Evolutionary conservation across 148 eudicot genomes (phyloP), one percentile per base, ranked within the genome.

Genomic region (Dysphania ambrosioides): DNA sequence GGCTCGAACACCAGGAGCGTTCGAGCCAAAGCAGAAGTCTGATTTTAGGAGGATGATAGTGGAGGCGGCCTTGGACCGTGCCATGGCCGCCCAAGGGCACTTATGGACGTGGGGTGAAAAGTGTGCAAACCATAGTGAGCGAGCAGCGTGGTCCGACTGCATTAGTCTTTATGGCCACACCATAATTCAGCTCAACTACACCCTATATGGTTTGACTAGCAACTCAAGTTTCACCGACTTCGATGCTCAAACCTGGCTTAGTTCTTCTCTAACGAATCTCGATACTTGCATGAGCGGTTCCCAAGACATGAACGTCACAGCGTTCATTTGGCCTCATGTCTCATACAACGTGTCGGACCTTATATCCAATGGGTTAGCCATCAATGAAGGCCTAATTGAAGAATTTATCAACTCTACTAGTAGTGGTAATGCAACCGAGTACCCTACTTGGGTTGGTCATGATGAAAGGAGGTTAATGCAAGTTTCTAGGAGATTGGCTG

Each of bases 121-220:
- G 7, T 90, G 91, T 27, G 65, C 42, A 19, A 81, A 80, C 55
- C 88, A 81, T 12, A 77, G 78, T 12, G 83, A 81, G 67, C 75
- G 78, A 5, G 79, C 85, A 0, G 96, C 84, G 1, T 86, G 88
- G 90, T 16, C 65, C 0, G 97, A 93, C 72, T 93, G 97, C 74
- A 71, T 75, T 58, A 77, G 72, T 19, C 87, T 93, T 5, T 78
- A 86, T 38, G 84, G 83, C 4, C 72, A 86, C 74, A 85, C 97
- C 5, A 77, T 93, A 49, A 34, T 66, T 61, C 90, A 88, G 57
- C 88, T 89, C 19, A 89, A 87, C 77, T 72, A 73, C 21, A 87
- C 88, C 55, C 82, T 91, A 1, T 49, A 72, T 31, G 86, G 84
- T 36, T 42, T 91, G 31, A 74, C 71, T 18, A 71, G 47, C 7